Percentiles rank a stretch among this genome's conserved stretches.
Conservation (phyloP, 2,329 filamentous ascomycete species). For the Sarocladiaceae sp. region DNA sequence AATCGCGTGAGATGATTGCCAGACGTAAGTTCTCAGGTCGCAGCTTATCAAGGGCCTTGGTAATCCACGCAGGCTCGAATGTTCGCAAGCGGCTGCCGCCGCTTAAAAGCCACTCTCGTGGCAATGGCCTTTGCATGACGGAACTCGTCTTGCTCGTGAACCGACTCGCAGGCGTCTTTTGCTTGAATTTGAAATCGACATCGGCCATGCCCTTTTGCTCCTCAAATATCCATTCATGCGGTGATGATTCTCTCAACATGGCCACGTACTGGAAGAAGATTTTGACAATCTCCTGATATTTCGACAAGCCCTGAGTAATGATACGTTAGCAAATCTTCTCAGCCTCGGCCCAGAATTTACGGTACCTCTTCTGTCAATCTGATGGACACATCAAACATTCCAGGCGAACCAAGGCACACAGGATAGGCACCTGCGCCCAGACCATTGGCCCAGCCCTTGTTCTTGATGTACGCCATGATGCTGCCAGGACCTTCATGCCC, state of each 20-base stretch:
- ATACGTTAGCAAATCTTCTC: conserved; percentile 12
- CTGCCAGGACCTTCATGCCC: conserved; percentile 92
- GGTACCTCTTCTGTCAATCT: conserved; percentile 75
- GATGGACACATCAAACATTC: conserved; percentile 75
- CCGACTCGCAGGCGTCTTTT: conserved; percentile 84
- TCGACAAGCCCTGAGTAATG: conserved; percentile 56
- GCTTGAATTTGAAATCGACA: conserved; percentile 90
- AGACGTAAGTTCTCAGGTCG: conserved; percentile 87
- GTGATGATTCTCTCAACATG: conserved; percentile 73
- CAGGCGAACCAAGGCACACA: conserved; percentile 71
- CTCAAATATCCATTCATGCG: conserved; percentile 89
- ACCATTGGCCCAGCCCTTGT: conserved; percentile 83
- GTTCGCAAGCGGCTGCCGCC: conserved; percentile 70
- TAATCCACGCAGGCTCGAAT: conserved; percentile 76
- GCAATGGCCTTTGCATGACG: conserved; percentile 87
- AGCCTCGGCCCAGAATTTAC: neutral
- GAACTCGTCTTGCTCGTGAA: conserved; percentile 84
- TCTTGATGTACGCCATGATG: conserved; percentile 84
- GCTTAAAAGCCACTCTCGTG: conserved; percentile 83
- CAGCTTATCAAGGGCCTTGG: conserved; percentile 67
- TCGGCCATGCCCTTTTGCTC: conserved; percentile 89
- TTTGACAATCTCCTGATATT: conserved; percentile 79
- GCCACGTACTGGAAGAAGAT: conserved; percentile 89
- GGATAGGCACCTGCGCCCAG: conserved; percentile 73
- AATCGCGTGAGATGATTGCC: conserved; percentile 76